These are phyloP conservation scores for Ustilago hordei DNA, from an alignment of 1,284 basidiomycete genomes.

Conservation along the genomic window DNA sequence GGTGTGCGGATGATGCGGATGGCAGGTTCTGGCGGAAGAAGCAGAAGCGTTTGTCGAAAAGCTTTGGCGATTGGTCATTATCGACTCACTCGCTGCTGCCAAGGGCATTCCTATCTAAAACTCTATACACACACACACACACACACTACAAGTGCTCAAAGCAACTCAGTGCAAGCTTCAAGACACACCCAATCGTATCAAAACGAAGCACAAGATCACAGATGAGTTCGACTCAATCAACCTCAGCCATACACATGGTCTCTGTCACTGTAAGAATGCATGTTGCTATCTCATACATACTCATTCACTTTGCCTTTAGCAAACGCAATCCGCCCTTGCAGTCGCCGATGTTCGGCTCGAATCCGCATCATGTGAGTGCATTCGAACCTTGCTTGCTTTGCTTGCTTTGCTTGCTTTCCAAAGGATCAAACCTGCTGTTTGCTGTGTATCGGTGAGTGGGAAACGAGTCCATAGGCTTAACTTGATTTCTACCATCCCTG, in stretches of 20 bases:
- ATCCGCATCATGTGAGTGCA: background rate
- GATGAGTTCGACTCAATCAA: constrained; percentile 7
- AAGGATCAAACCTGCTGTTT: too few species aligned
- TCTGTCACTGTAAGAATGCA: background rate
- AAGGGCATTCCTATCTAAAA: constrained; percentile 26
- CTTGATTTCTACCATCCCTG: too few species aligned
- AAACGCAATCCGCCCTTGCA: background rate
- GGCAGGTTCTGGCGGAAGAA: constrained; percentile 62
- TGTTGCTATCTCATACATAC: constrained; percentile 3
- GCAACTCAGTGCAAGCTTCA: background rate
- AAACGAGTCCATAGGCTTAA: too few species aligned
- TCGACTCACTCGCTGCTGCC: constrained; percentile 51
- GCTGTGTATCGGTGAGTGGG: too few species aligned
- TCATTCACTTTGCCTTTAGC: constrained; percentile 1
- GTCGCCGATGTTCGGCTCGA: background rate
- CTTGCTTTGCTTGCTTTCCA: too few species aligned
- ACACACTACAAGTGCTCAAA: background rate
- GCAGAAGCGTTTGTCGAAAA: constrained; percentile 56
- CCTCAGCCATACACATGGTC: background rate
- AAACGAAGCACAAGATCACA: background rate
- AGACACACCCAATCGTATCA: background rate
- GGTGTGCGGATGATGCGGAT: background rate
- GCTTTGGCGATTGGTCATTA: constrained; percentile 60
- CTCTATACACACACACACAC: too few species aligned
- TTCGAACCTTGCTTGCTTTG: background rate